Evolutionary conservation across 208 protist species (phyloP).

Genomic region (Tritrichomonas foetus): DNA sequence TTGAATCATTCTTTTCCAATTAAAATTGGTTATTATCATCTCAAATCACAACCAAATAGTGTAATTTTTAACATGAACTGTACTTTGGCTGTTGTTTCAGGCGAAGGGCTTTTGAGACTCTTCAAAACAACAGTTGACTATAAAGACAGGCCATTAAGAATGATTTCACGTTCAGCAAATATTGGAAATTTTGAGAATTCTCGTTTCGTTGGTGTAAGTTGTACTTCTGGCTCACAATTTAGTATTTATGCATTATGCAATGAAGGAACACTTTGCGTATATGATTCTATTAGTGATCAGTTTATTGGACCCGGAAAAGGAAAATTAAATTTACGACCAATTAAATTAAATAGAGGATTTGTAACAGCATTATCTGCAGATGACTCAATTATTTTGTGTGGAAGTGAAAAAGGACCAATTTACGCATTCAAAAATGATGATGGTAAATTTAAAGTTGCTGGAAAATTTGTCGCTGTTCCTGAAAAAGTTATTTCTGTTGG

Average conservation of each 20-base stretch:
- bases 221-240: neutral
- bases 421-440: neutral
- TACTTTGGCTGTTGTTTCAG: neutral
- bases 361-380: neutral
- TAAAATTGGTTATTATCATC: neutral
- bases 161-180: neutral
- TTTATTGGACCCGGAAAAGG: neutral
- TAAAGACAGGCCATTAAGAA: neutral
- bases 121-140: neutral
- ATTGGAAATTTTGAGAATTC: neutral
- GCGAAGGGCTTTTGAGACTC: neutral
- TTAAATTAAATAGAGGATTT: neutral
- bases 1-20: neutral
- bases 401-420: neutral
- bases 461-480: neutral
- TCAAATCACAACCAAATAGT: neutral
- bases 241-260: neutral
- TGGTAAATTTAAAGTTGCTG: neutral
- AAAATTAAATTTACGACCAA: neutral
- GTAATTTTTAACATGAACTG: neutral
- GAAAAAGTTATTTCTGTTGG: neutral
- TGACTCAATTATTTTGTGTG: neutral
- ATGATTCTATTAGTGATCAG: neutral
- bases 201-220: neutral
- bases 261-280: conserved; percentile 2